Evolutionary conservation across 345 rosid species (phyloP), one percentile per base, ranked within the genome.

Genomic region (Clarkia xantiana): DNA sequence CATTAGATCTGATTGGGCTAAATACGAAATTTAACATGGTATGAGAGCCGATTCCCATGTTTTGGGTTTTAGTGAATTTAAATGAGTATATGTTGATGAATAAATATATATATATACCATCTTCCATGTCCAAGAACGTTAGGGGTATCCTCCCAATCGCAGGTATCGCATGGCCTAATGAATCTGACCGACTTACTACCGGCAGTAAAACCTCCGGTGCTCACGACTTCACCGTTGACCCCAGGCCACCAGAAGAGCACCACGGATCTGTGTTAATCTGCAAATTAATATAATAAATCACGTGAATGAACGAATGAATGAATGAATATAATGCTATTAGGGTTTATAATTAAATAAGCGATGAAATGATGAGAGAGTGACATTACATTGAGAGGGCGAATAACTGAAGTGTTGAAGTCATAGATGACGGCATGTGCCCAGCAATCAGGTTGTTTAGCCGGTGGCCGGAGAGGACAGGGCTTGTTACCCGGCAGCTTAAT

Each of bases 181-280:
- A 68, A 68, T 56, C 98, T 73, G 6, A 66, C 84, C 0, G 94
- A 81, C 51, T 74, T 72, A 10, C 80, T 79, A 17, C 98, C 98
- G 9, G 68, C 69, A 16, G 57, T 63, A 7, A 42, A 79, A 3
- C 98, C 98, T 36, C 98, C 98, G 0, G 94, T 81, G 53, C 94
- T 69, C 25, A 86, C 76, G 15, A 91, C 44, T 20, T 76, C 74
- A 1, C 98, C 96, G 11, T 91, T 78, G 4, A 59, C 9, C 0
- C 74, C 64, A 9, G 68, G 15, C 86, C 93, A 51, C 96, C 98
- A 0, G 98, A 91, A 11, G 98, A 91, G 53, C 98, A 91, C 98
- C 98, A 91, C 12, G 98, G 85, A 53, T 91, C 94, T 2, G 82
- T 78, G 18, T 59, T 9, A 14, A 82, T 72, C 95, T 82, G 10